These are phyloP conservation scores for Neurospora sp. DNA, from an alignment of 495 filamentous ascomycete genomes.

Conservation along the genomic window DNA sequence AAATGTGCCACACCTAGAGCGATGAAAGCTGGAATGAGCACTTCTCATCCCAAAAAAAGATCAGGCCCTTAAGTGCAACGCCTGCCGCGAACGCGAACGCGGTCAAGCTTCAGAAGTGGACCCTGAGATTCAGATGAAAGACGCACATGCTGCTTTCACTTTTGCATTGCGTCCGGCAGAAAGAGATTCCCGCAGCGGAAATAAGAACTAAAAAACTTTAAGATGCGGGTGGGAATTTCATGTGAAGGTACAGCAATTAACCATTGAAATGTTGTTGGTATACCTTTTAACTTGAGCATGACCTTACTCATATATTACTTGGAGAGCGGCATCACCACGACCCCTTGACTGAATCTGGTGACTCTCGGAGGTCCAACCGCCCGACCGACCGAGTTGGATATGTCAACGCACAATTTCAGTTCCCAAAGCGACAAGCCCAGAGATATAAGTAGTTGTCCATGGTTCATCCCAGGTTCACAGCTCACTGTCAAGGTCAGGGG, in stretches of 20 bases:
- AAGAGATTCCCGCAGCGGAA: neutral
- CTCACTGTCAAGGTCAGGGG: neutral
- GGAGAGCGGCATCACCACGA: neutral
- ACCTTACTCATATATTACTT: neutral
- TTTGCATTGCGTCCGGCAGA: neutral
- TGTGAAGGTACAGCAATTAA: neutral
- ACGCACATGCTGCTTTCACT: neutral
- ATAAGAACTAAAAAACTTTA: neutral
- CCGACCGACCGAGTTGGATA: neutral
- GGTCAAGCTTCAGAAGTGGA: neutral
- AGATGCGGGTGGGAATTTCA: neutral
- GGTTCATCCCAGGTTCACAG: neutral
- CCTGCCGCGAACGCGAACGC: neutral
- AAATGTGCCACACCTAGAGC: no score
- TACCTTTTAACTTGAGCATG: neutral
- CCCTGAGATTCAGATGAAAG: neutral
- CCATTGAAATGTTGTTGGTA: neutral
- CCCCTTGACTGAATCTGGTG: neutral
- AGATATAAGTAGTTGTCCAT: neutral
- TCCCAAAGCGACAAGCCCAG: neutral
- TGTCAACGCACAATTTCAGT: neutral
- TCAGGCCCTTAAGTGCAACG: neutral
- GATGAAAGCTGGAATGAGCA: no score
- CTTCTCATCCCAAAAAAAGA: no score
- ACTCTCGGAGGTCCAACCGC: neutral